Evolutionary conservation across 2,329 filamentous ascomycete species (phyloP).

Genomic region (Trichothecium sympodiale): DNA sequence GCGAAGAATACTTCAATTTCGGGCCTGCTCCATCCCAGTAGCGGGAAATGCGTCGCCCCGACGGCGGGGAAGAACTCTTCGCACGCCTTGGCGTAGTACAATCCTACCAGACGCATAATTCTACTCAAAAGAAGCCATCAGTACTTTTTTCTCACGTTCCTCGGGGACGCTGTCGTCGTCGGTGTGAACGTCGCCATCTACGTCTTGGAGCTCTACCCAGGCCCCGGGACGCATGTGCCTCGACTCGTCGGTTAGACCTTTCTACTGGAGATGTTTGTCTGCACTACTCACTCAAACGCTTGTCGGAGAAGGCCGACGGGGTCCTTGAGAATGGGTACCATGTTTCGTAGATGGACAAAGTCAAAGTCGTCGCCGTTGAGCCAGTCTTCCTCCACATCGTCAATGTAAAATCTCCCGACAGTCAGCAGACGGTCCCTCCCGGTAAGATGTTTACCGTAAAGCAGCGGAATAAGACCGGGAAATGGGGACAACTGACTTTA

Average conservation of each 20-base stretch:
- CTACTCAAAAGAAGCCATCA: no score
- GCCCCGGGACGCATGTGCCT: constrained; percentile 30
- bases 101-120: constrained; percentile 25
- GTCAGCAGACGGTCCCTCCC: no score
- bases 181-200: constrained; percentile 26
- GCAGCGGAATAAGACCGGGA: no score
- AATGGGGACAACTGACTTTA: no score
- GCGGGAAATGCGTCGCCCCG: constrained; percentile 25
- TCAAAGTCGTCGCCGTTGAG: constrained; percentile 40
- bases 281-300: constrained; percentile 19
- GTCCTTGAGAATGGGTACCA: constrained; percentile 40
- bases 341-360: constrained; percentile 40
- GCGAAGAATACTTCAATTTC: constrained; percentile 22
- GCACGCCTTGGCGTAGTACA: constrained; percentile 28
- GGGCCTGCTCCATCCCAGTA: constrained; percentile 22
- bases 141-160: no score
- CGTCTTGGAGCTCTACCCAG: constrained; percentile 40
- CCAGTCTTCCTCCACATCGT: constrained; percentile 48
- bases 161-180: constrained; percentile 32
- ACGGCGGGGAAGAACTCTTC: constrained; percentile 30
- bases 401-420: constrained; percentile 50
- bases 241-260: no score
- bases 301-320: constrained; percentile 32
- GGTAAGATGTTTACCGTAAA: no score
- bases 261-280: constrained; percentile 3